Base-by-base conservation (phyloP, 805 yeast species). In the Yamadazyma phyllophila region DNA sequence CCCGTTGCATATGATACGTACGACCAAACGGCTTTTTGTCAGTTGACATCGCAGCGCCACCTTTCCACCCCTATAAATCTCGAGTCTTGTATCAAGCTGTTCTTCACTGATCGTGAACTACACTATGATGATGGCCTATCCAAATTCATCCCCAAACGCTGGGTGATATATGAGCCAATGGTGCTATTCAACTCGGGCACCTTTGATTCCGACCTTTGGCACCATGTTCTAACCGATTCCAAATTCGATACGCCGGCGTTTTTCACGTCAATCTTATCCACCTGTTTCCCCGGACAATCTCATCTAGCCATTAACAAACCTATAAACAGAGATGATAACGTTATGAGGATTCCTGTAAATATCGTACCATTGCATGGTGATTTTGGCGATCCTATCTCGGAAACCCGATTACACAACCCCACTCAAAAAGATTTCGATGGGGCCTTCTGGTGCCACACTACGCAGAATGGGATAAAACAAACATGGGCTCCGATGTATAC, bases 401-500 rank as follows among this genome's bases (percentile, higher is more conserved):
- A 46, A 3, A 60, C 69, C 1, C 58, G 62, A 1, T 20, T 51
- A 4, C 59, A 56, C 0, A n/a, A 36, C 1, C 85, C 87, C 0
- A 52, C 68, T 0, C 39, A 41, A 2, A 47, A 42, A 0, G 85
- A 82, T 53, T 74, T 83, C 32, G 52, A 62, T 1, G 36, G 56
- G 0, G 85, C 87, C 0, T 77, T 88, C 53, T 88, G 96, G 96
- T 85, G 90, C 54, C 62, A 72, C 9, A 73, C 74, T 1, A 64
- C 71, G 2, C 96, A 88, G 56, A 87, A 89, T 60, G 90, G 89
- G 1, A 80, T 88, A 2, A 68, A 60, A 50, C 96, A 88, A 57
- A 73, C 77, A 8, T 88, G 96, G 96, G 88, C 92, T 5, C 96
- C 96, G 1, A 60, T 74, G 44, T 83, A 80, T 57, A 87, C 96